phyloP scores from a whole-genome alignment of 176 grass and related monocot genomes.

The Rhynchospora tenuis region DNA sequence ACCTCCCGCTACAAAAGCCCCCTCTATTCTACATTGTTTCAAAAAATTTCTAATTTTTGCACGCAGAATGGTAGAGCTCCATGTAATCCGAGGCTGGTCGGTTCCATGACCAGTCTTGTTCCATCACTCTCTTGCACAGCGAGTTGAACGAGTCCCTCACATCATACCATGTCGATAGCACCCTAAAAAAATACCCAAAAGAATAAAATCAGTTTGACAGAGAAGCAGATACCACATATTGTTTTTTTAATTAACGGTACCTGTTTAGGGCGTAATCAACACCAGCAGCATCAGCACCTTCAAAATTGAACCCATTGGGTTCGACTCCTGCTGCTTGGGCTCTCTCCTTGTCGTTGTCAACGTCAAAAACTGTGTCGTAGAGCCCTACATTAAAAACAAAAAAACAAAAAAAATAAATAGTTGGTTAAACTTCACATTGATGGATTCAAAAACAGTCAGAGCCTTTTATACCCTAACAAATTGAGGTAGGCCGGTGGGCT shows the following conservation, averaged over 20 bases:
- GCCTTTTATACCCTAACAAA: too few relatives aligned
- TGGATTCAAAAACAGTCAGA: neutral
- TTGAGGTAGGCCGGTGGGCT: too few relatives aligned
- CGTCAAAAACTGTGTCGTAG: conserved; percentile 78
- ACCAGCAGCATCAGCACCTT: conserved; percentile 52
- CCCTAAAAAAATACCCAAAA: conserved; percentile 45
- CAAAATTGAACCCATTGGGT: conserved; percentile 86
- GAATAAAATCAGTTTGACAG: neutral
- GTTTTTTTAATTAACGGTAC: conserved; percentile 14
- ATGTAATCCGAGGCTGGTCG: conserved; percentile 83
- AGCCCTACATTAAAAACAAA: conserved; percentile 46
- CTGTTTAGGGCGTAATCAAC: conserved; percentile 80
- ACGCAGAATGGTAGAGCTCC: conserved; percentile 74
- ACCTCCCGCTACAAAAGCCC: neutral
- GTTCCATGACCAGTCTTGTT: conserved; percentile 99
- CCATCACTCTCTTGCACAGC: conserved; percentile 85
- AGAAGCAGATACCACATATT: neutral
- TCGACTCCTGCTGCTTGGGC: conserved; percentile 67
- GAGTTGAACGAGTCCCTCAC: conserved; percentile 50
- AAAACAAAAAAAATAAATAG: neutral
- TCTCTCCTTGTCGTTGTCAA: conserved; percentile 71
- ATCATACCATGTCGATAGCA: conserved; percentile 63
- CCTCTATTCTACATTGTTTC: neutral
- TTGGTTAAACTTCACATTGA: neutral
- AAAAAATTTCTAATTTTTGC: conserved; percentile 32